phyloP scores from a whole-genome alignment of 1,139 yeast genomes.

The Blastobotrys niveus region DNA sequence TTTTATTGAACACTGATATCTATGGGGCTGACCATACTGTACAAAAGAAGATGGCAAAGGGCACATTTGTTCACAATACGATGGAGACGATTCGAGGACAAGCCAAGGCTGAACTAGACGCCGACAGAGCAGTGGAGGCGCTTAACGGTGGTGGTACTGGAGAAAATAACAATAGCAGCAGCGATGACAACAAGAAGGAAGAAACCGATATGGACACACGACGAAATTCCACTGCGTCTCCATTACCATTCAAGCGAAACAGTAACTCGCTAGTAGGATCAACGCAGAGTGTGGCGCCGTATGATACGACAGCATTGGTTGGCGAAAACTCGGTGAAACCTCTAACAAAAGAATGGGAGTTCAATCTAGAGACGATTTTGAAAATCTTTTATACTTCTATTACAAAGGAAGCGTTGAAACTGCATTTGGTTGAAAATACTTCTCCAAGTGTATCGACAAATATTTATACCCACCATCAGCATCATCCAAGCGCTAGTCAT shows the following conservation, averaged over 20 bases:
- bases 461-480: slow-evolving; percentile 10
- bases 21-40: slow-evolving; percentile 34
- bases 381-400: slow-evolving; percentile 28
- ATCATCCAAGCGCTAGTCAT: not conserved
- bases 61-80: slow-evolving; percentile 28
- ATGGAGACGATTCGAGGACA: slow-evolving; percentile 25
- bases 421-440: slow-evolving; percentile 24
- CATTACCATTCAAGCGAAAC: slow-evolving; percentile 3
- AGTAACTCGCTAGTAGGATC: slow-evolving; percentile 9
- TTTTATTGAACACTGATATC: slow-evolving; percentile 52
- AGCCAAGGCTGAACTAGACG: slow-evolving; percentile 12
- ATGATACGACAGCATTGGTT: slow-evolving; percentile 24
- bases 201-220: not conserved
- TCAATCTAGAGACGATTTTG: slow-evolving; percentile 27
- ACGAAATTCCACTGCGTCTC: too few relatives aligned
- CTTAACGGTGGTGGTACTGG: not conserved
- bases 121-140: slow-evolving; percentile 9
- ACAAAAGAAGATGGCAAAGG: slow-evolving; percentile 36
- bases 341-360: slow-evolving; percentile 28
- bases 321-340: slow-evolving; percentile 21
- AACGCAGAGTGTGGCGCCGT: slow-evolving; percentile 6
- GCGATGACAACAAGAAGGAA: not conserved
- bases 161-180: slow-evolving; percentile 1
- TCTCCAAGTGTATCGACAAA: slow-evolving; percentile 12
- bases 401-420: slow-evolving; percentile 27